These are phyloP conservation scores for Trichocomaceae sp. DNA, from an alignment of 2,329 filamentous ascomycete genomes.

Conservation along the genomic window DNA sequence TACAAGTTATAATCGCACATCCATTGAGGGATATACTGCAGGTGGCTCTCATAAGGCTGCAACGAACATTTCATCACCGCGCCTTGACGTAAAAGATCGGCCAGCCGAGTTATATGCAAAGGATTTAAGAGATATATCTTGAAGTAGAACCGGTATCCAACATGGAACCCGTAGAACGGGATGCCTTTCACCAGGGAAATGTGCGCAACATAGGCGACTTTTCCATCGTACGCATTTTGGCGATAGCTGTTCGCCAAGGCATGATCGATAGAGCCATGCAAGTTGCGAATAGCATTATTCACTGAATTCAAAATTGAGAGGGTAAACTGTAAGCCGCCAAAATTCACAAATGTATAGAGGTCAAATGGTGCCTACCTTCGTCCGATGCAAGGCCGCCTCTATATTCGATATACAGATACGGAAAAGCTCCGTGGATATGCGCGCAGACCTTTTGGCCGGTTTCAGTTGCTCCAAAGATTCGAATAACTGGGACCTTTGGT, in stretches of 20 bases:
- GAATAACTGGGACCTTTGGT: constrained; percentile 75
- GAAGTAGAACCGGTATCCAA: constrained; percentile 83
- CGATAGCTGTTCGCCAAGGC: constrained; percentile 81
- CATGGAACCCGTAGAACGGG: constrained; percentile 92
- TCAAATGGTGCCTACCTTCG: constrained; percentile 51
- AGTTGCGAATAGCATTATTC: constrained; percentile 63
- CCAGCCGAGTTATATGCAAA: constrained; percentile 73
- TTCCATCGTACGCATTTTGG: constrained; percentile 63
- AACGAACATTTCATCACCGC: constrained; percentile 75
- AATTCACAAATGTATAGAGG: background rate
- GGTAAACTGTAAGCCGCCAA: constrained; percentile 10
- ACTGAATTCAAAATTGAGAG: constrained; percentile 53
- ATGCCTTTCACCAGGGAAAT: constrained; percentile 88
- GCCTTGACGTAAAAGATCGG: constrained; percentile 81
- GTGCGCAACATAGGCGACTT: constrained; percentile 72
- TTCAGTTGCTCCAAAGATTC: constrained; percentile 87
- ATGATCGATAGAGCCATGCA: constrained; percentile 85
- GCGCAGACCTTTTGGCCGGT: constrained; percentile 94
- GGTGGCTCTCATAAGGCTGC: constrained; percentile 88
- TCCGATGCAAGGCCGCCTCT: constrained; percentile 59
- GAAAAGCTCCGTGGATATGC: constrained; percentile 91
- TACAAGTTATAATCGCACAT: constrained; percentile 99
- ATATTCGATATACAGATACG: constrained; percentile 91
- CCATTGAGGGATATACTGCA: constrained; percentile 90
- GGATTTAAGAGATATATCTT: constrained; percentile 95